Conservation (phyloP, 2,329 filamentous ascomycete species). For the Coleophoma eucalyptorum region DNA sequence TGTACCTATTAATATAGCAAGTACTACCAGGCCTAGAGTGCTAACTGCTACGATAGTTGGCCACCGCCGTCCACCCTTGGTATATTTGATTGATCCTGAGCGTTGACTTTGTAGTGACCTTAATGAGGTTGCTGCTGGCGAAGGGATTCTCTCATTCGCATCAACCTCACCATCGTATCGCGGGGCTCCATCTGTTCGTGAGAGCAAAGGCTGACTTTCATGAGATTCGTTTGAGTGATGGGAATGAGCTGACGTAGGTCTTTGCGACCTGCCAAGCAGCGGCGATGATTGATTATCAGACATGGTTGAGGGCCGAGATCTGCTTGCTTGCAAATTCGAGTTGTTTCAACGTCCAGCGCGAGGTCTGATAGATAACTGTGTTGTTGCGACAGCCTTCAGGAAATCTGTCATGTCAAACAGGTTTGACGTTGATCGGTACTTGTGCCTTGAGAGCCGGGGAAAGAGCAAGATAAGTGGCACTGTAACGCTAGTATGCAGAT, state of each 20-base stretch:
- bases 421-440: no score
- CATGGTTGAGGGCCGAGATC: constrained; percentile 13
- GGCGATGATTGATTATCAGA: constrained; percentile 24
- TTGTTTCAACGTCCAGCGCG: constrained; percentile 9
- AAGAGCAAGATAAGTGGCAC: no score
- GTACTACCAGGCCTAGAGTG: constrained; percentile 56
- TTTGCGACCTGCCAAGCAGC: constrained; percentile 16
- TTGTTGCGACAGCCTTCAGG: no score
- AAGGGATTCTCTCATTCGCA: constrained; percentile 16
- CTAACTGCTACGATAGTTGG: constrained; percentile 73
- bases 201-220: constrained; percentile 31
- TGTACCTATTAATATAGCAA: constrained; percentile 70
- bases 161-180: constrained; percentile 25
- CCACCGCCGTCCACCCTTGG: constrained; percentile 55
- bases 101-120: constrained; percentile 26
- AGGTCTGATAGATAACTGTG: neutral
- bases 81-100: constrained; percentile 16
- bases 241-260: constrained; percentile 14
- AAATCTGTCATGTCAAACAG: no score
- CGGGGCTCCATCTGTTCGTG: constrained; percentile 19
- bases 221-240: constrained; percentile 15
- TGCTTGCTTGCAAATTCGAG: neutral
- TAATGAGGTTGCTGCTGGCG: constrained; percentile 29
- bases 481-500: neutral
- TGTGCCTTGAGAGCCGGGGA: neutral